These are phyloP conservation scores for Diplodia mutila DNA, from an alignment of 2,329 filamentous ascomycete species.

Conservation along the genomic window DNA sequence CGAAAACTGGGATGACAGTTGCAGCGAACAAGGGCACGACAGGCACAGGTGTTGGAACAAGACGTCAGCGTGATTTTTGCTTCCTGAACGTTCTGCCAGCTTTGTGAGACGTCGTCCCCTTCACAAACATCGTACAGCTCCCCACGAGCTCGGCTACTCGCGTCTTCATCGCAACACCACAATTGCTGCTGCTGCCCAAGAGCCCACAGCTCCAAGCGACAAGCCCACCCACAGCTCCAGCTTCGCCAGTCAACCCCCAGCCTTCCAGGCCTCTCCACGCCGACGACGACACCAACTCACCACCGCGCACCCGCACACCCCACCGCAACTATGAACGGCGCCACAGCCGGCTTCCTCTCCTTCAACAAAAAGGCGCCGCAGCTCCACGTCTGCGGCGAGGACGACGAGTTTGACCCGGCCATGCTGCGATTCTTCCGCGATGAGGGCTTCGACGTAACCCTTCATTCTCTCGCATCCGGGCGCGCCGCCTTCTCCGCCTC, in stretches of 20 bases:
- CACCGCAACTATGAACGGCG: slow-evolving; percentile 7
- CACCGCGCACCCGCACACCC: background rate
- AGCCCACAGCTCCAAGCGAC: background rate
- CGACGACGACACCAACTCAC: background rate
- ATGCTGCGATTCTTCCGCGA: slow-evolving; percentile 32
- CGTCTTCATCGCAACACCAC: background rate
- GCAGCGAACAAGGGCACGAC: background rate
- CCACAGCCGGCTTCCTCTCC: slow-evolving; percentile 37
- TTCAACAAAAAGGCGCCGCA: slow-evolving; percentile 44
- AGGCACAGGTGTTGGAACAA: background rate
- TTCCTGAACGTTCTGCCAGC: background rate
- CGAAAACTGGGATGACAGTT: slow-evolving; percentile 10
- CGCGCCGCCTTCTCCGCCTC: slow-evolving; percentile 36
- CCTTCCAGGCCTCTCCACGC: background rate
- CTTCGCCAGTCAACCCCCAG: background rate
- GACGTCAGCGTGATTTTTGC: background rate
- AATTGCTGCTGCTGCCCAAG: background rate
- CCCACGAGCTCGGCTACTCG: background rate
- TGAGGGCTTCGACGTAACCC: slow-evolving; percentile 46
- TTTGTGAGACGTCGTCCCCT: background rate
- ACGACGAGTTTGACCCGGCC: slow-evolving; percentile 43
- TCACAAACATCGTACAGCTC: background rate
- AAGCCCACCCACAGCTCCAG: background rate
- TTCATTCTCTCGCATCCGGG: slow-evolving; percentile 38
- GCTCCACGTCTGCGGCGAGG: slow-evolving; percentile 46